Base-by-base conservation (phyloP, 345 rosid genomes). In the Capsella bursapastoris region DNA sequence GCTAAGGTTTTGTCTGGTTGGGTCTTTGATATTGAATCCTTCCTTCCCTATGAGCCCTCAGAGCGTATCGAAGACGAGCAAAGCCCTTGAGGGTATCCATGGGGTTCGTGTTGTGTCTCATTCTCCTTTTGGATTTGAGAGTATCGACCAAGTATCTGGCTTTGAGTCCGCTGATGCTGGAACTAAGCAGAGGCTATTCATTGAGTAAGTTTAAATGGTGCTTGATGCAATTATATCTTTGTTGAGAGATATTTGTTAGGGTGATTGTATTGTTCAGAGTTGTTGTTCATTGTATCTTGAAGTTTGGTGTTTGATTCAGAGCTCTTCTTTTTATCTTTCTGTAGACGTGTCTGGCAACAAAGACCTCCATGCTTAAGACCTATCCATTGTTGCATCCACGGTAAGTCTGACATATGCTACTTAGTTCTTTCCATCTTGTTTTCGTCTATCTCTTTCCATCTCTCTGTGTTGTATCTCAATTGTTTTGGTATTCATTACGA, bases 341-440 rank as follows among this genome's bases (percentile, higher is more conserved):
- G 66, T 85, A 90, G 99, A 79, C 87, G 88, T 80, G 84, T 84
- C 8, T 95, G 99, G 99, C 85, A 90, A 78, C 99, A 92, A 84
- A 84, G 97, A 77, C 99, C 99, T 16, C 85, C 91, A 64, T 95
- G 96, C 72, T 67, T 95, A 82, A 86, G 88, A 85, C 99, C 97
- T 2, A 84, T 90, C 74, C 79, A 82, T 50, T 73, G 89, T 76
- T 72, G 90, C 73, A 50, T 81, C 60, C 84, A 85, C 7, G 96
- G 98, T 94, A 83, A 15, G 51, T 69, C 16, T 32, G 14, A 53
- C 6, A 66, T 6, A 7, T 16, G 15, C 45, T 38, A 52, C 56
- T 29, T 3, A 16, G 12, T 13, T 28, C 3, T 14, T 52, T 32
- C 16, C 49, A 11, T 52, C 10, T 41, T 64, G 35, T 72, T 56